phyloP scores from a whole-genome alignment of 768 basidiomycete species.

The Hemileccinum rubropunctum region DNA sequence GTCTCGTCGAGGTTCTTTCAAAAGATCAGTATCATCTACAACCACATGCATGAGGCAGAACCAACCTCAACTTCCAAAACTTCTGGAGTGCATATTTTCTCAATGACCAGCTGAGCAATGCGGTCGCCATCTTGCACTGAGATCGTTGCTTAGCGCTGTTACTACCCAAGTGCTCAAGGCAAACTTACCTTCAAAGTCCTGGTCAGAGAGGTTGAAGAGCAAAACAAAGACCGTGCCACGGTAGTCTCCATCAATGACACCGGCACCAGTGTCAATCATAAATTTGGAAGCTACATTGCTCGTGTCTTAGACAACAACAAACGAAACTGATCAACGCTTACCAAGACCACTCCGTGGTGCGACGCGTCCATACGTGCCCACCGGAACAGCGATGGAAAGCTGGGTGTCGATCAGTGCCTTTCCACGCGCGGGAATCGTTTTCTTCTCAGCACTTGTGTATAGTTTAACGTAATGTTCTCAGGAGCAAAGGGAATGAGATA shows the following conservation, averaged over 20 bases:
- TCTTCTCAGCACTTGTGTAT: constrained; percentile 70
- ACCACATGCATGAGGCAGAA: background rate
- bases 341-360: constrained; percentile 95
- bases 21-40: constrained; percentile 2
- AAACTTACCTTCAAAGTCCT: constrained; percentile 76
- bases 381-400: constrained; percentile 89
- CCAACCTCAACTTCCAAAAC: constrained; percentile 80
- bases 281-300: constrained; percentile 79
- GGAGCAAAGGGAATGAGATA: constrained; percentile 25
- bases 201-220: constrained; percentile 88
- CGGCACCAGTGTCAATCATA: constrained; percentile 97
- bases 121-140: constrained; percentile 91
- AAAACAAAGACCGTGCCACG: constrained; percentile 88
- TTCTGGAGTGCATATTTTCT: constrained; percentile 84
- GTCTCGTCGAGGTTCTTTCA: constrained; percentile 82
- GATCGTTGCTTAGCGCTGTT: background rate
- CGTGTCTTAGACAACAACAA: background rate
- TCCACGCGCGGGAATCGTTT: constrained; percentile 80
- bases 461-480: constrained; percentile 2
- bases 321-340: constrained; percentile 36
- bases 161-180: background rate
- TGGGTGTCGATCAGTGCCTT: constrained; percentile 92
- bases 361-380: constrained; percentile 93
- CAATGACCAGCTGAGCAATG: constrained; percentile 93
- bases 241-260: constrained; percentile 97